Percentiles rank a stretch among this genome's conserved stretches.
Evolutionary conservation across 83 land plant genomes (phyloP).

Genomic region (Thuja plicata): DNA sequence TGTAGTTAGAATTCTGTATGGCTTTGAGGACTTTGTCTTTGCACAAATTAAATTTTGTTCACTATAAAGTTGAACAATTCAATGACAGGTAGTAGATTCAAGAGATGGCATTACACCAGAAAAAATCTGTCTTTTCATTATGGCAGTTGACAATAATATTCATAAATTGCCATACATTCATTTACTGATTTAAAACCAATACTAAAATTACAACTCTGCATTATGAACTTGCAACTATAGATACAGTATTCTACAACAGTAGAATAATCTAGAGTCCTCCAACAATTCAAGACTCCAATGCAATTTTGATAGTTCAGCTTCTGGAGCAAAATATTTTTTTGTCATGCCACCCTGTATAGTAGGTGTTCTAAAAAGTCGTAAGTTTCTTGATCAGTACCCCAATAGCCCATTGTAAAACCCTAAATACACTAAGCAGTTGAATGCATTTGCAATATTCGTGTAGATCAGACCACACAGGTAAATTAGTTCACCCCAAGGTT

Average conservation of each 20-base stretch:
- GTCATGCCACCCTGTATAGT: not conserved
- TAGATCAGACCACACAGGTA: no score
- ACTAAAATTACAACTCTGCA: not conserved
- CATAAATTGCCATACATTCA: not conserved
- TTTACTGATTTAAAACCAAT: slow-evolving; percentile 4
- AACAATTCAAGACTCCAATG: not conserved
- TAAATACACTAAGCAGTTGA: not conserved
- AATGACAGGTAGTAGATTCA: not conserved
- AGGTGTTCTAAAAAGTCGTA: not conserved
- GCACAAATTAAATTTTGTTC: not conserved
- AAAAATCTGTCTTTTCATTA: not conserved
- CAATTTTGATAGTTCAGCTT: not conserved
- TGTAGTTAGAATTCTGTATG: not conserved
- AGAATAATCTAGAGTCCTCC: not conserved
- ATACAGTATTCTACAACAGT: not conserved
- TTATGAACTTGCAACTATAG: not conserved
- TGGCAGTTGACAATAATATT: not conserved
- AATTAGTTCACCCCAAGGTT: no score
- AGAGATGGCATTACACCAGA: not conserved
- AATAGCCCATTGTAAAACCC: not conserved
- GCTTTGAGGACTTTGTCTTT: not conserved
- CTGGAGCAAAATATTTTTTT: not conserved
- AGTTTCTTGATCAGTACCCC: not conserved
- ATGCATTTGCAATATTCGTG: not conserved
- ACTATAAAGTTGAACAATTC: not conserved